phyloP scores from a whole-genome alignment of 257 asterid genomes.

The Petunia axillaris region DNA sequence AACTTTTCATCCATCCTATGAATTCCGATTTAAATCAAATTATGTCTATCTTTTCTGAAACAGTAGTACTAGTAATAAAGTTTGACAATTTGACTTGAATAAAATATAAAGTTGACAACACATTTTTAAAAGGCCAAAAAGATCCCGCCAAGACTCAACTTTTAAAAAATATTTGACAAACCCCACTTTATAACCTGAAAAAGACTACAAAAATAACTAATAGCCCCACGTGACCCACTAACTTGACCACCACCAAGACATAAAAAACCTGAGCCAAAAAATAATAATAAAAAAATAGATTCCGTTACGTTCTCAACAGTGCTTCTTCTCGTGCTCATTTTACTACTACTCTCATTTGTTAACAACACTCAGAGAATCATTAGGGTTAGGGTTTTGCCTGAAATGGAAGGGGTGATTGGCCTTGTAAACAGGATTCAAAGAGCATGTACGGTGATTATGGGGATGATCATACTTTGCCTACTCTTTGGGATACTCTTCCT shows the following conservation, averaged over 20 bases:
- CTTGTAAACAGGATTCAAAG: conserved; percentile 44
- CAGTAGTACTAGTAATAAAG: no score
- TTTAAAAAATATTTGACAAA: conserved; percentile 28
- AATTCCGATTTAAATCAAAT: no score
- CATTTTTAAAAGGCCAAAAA: not conserved
- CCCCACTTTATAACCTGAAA: no score
- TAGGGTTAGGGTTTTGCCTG: not conserved
- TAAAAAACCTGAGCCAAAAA: not conserved
- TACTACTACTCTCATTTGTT: not conserved
- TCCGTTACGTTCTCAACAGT: conserved; percentile 25
- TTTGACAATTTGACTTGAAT: no score
- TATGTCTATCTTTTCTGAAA: no score
- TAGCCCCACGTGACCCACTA: conserved; percentile 37
- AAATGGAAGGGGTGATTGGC: conserved; percentile 45
- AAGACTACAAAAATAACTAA: not conserved
- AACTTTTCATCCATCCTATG: no score
- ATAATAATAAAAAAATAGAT: conserved; percentile 32
- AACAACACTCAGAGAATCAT: not conserved
- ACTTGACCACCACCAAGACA: not conserved
- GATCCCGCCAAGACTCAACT: conserved; percentile 36
- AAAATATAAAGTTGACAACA: not conserved
- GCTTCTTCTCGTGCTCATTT: conserved; percentile 20
- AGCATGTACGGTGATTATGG: conserved; percentile 45
- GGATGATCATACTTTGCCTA: conserved; percentile 41
- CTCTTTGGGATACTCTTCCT: conserved; percentile 58